These are phyloP conservation scores for Candida nonsorbophila DNA, from an alignment of 805 yeast species.

Conservation along the genomic window DNA sequence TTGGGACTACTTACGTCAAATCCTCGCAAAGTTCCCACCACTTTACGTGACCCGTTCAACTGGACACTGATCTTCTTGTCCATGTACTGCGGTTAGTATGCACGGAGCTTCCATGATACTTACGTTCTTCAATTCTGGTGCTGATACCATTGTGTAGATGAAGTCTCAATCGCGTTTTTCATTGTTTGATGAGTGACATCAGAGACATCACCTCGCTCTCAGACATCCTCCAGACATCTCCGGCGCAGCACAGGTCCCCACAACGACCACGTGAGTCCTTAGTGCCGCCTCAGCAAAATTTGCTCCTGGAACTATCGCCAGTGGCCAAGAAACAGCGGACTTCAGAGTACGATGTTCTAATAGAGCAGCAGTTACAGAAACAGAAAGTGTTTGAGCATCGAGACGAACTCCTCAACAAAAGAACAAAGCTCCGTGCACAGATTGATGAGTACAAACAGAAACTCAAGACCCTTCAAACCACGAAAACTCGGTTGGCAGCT, in stretches of 20 bases:
- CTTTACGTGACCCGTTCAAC: constrained; percentile 71
- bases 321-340: neutral
- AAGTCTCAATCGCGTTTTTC: constrained; percentile 3
- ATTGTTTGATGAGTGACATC: constrained; percentile 13
- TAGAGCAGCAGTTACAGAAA: constrained; percentile 12
- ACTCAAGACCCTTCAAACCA: constrained; percentile 7
- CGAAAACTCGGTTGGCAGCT: constrained; percentile 7
- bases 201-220: constrained; percentile 20
- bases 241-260: constrained; percentile 5
- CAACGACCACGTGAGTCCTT: neutral
- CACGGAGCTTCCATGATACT: constrained; percentile 12
- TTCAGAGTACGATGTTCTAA: constrained; percentile 7
- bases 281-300: neutral
- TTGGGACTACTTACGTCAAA: constrained; percentile 53
- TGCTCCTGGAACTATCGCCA: no score
- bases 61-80: constrained; percentile 71
- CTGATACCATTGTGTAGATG: constrained; percentile 41
- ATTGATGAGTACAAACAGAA: constrained; percentile 12
- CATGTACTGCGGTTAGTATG: constrained; percentile 50
- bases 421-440: constrained; percentile 10
- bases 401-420: constrained; percentile 13
- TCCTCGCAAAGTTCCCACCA: constrained; percentile 80
- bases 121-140: constrained; percentile 56
- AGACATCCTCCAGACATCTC: constrained; percentile 21
- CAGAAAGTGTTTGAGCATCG: constrained; percentile 9